These are phyloP conservation scores for Pseudogymnoascus sp. DNA, from an alignment of 2,329 filamentous ascomycete genomes.

Conservation along the genomic window DNA sequence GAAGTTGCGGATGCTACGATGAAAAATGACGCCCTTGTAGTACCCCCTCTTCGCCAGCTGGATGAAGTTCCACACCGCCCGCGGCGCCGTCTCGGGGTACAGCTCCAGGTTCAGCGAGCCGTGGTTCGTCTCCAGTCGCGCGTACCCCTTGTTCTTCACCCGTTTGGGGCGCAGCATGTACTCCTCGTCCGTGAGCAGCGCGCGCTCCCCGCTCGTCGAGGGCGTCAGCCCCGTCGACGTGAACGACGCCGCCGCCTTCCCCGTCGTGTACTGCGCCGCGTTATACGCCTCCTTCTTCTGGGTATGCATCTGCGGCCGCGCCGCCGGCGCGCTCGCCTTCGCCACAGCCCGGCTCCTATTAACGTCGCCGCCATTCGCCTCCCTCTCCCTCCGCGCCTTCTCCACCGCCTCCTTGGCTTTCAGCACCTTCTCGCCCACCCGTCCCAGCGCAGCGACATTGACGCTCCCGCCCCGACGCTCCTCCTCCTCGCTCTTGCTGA, in stretches of 20 bases:
- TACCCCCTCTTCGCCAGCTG: slow-evolving; percentile 82
- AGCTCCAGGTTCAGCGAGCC: slow-evolving; percentile 84
- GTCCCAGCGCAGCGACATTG: slow-evolving; percentile 72
- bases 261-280: slow-evolving; percentile 82
- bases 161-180: slow-evolving; percentile 90
- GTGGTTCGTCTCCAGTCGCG: slow-evolving; percentile 75
- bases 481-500: slow-evolving; percentile 62
- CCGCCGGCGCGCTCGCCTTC: slow-evolving; percentile 28
- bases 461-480: slow-evolving; percentile 60
- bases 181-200: slow-evolving; percentile 83
- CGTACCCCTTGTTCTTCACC: slow-evolving; percentile 86
- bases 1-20: slow-evolving; percentile 89
- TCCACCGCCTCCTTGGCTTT: slow-evolving; percentile 92
- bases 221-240: slow-evolving; percentile 91
- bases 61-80: slow-evolving; percentile 95
- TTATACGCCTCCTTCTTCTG: slow-evolving; percentile 65
- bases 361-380: slow-evolving; percentile 47
- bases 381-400: slow-evolving; percentile 68
- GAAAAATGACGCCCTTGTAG: slow-evolving; percentile 76
- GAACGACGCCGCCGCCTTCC: slow-evolving; percentile 84
- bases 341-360: slow-evolving; percentile 38
- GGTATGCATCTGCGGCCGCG: slow-evolving; percentile 38
- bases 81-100: slow-evolving; percentile 82
- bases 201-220: slow-evolving; percentile 79
- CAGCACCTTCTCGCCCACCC: slow-evolving; percentile 70